phyloP scores from a whole-genome alignment of 257 asterid species.

The Penstemon newberryi region DNA sequence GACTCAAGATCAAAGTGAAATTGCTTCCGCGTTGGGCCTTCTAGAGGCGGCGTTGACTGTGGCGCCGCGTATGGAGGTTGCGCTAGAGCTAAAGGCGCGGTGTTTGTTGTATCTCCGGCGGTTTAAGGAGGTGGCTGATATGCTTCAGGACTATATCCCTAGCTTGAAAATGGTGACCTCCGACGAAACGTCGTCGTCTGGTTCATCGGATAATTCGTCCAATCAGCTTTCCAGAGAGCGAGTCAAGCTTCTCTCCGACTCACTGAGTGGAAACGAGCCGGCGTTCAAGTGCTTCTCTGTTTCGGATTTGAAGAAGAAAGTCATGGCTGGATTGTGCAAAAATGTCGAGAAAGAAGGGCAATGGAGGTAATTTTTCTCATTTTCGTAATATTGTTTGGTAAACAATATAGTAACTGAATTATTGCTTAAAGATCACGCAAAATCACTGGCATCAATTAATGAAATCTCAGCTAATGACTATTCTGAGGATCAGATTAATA shows the following conservation, averaged over 20 bases:
- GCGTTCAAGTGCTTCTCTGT: conserved; percentile 73
- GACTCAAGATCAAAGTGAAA: conserved; percentile 61
- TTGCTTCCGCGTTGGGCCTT: conserved; percentile 63
- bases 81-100: conserved; percentile 77
- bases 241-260: conserved; percentile 66
- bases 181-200: conserved; percentile 56
- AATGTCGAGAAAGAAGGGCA: conserved; percentile 70
- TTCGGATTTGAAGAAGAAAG: conserved; percentile 75
- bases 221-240: conserved; percentile 57
- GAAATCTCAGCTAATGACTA: conserved; percentile 27
- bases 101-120: conserved; percentile 78
- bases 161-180: conserved; percentile 56
- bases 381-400: conserved; percentile 22
- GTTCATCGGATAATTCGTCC: conserved; percentile 63
- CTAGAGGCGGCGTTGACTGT: conserved; percentile 70
- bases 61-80: conserved; percentile 81
- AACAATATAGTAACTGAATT: too few relatives aligned
- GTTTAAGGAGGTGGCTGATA: conserved; percentile 82
- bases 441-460: conserved; percentile 32
- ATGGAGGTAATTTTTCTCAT: conserved; percentile 65
- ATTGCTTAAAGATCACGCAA: conserved; percentile 38
- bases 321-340: conserved; percentile 66
- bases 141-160: conserved; percentile 91
- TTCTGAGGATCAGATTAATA: not conserved
- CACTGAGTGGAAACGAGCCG: conserved; percentile 44